Evolutionary conservation across 2,329 filamentous ascomycete genomes (phyloP).

Genomic region (Botrytis aclada): DNA sequence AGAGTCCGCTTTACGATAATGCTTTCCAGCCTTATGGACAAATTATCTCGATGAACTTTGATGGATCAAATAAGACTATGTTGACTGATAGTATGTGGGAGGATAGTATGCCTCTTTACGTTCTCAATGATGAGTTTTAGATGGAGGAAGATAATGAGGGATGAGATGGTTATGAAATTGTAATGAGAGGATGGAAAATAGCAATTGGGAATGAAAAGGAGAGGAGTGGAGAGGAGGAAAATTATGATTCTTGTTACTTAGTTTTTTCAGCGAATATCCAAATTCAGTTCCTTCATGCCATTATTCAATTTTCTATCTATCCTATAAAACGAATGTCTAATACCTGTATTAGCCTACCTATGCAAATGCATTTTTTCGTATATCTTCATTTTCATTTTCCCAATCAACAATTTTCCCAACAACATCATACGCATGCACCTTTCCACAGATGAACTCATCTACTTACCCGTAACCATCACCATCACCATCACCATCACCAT

Average conservation of each 20-base stretch:
- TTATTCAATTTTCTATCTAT: neutral
- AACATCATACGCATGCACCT: neutral
- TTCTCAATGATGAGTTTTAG: slow-evolving; percentile 25
- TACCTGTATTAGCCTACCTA: fast-evolving
- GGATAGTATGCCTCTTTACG: slow-evolving; percentile 37
- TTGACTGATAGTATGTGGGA: slow-evolving; percentile 39
- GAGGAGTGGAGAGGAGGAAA: neutral
- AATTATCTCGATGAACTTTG: slow-evolving; percentile 44
- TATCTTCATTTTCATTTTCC: neutral
- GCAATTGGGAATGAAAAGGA: neutral
- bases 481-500: too few relatives aligned
- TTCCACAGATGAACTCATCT: neutral
- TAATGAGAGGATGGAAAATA: neutral
- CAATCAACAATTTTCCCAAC: fast-evolving
- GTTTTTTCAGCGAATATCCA: neutral
- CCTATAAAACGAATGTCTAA: fast-evolving
- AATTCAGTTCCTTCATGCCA: neutral
- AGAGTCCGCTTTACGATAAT: slow-evolving; percentile 42
- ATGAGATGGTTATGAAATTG: neutral
- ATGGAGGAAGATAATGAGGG: neutral
- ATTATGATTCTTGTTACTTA: neutral
- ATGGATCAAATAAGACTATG: slow-evolving; percentile 39
- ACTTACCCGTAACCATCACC: too few relatives aligned
- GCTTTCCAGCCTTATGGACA: slow-evolving; percentile 47
- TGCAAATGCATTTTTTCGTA: neutral